Evolutionary conservation across 2,329 filamentous ascomycete species (phyloP).

Genomic region (Colletotrichum aenigma): DNA sequence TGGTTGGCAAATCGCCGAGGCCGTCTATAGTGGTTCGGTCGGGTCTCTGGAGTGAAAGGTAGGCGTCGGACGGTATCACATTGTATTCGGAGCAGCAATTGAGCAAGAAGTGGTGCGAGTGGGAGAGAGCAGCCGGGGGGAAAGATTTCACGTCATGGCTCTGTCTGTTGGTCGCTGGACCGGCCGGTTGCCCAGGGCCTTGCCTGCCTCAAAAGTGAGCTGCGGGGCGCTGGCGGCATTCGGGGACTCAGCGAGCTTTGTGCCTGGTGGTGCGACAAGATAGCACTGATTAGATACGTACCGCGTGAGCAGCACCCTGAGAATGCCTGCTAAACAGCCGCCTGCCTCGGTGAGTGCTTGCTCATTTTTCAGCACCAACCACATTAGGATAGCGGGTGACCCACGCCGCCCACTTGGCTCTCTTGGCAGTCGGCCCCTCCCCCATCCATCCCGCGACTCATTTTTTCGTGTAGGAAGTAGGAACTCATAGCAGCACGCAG

Average conservation of each 20-base stretch:
- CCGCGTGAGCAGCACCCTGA: background rate
- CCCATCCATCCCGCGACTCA: background rate
- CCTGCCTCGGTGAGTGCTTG: background rate
- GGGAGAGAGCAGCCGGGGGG: background rate
- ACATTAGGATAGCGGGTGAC: background rate
- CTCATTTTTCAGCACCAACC: background rate
- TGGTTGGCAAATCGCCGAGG: background rate
- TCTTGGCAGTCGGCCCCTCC: background rate
- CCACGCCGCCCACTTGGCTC: background rate
- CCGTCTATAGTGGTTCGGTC: slow-evolving; percentile 36
- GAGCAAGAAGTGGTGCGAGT: background rate
- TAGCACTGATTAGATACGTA: background rate
- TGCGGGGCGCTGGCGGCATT: slow-evolving; percentile 15
- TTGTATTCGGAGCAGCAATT: slow-evolving; percentile 2
- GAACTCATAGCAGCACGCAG: background rate
- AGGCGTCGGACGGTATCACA: slow-evolving; percentile 30
- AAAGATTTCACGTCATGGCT: slow-evolving; percentile 16
- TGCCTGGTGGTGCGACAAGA: background rate
- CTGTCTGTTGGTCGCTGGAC: slow-evolving; percentile 16
- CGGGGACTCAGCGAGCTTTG: slow-evolving; percentile 8
- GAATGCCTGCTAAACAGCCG: background rate
- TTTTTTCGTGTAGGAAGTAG: background rate
- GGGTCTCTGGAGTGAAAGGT: slow-evolving; percentile 49
- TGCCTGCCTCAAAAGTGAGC: slow-evolving; percentile 1
- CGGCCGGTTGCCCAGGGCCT: slow-evolving; percentile 9